Evolutionary conservation across 2,329 filamentous ascomycete species (phyloP).

Genomic region (Aspergillus sp.): DNA sequence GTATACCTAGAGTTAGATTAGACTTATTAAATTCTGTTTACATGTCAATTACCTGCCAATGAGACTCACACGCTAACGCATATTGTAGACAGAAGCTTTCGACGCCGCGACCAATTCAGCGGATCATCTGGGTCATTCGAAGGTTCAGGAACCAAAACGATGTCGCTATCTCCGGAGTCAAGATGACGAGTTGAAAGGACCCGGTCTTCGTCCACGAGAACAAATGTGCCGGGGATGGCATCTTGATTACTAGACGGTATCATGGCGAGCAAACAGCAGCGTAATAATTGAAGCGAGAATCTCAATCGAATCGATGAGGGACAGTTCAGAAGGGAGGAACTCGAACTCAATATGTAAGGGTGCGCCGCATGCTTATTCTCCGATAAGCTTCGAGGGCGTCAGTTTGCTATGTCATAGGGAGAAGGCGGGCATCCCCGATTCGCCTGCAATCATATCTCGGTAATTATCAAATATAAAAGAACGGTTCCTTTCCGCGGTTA

Average conservation of each 20-base stretch:
- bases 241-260: constrained; percentile 26
- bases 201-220: constrained; percentile 43
- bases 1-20: constrained; percentile 32
- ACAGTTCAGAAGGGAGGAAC: background rate
- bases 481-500: no score
- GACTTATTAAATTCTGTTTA: background rate
- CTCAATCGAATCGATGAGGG: background rate
- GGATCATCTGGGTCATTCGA: constrained; percentile 49
- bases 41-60: background rate
- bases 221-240: constrained; percentile 45
- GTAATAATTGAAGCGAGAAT: background rate
- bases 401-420: background rate
- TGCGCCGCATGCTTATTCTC: background rate
- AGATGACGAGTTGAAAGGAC: constrained; percentile 33
- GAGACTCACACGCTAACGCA: constrained; percentile 42
- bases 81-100: constrained; percentile 44
- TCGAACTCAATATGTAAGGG: background rate
- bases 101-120: constrained; percentile 46
- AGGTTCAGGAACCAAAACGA: constrained; percentile 45
- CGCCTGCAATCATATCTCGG: background rate
- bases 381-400: constrained; percentile 3
- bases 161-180: constrained; percentile 32
- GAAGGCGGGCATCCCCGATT: background rate
- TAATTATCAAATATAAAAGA: no score
- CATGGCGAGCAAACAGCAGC: constrained; percentile 17